Percentiles rank a stretch among this genome's conserved stretches.
These are phyloP conservation scores for Puccinia hordei DNA, from an alignment of 1,284 basidiomycete genomes.

Conservation along the genomic window DNA sequence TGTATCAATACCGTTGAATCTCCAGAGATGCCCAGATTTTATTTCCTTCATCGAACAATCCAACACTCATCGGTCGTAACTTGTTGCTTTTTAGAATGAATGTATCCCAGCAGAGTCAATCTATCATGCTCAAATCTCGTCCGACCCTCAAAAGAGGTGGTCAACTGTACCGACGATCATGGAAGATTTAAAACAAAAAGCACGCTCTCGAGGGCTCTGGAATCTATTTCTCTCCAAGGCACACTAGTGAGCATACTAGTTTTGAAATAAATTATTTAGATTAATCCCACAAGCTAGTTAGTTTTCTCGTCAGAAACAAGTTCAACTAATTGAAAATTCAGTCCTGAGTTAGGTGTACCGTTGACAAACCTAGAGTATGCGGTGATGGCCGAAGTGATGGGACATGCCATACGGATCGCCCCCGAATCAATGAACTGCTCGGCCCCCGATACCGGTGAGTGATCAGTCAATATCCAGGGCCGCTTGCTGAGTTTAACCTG, in stretches of 20 bases:
- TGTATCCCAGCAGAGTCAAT: constrained; percentile 76
- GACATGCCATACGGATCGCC: constrained; percentile 76
- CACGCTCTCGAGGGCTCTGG: constrained; percentile 86
- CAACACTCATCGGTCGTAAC: constrained; percentile 31
- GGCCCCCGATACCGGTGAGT: constrained; percentile 85
- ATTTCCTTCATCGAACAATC: not conserved
- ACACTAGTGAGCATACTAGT: constrained; percentile 71
- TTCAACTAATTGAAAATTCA: not conserved
- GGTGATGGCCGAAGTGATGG: constrained; percentile 92
- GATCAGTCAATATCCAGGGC: not conserved
- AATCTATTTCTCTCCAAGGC: constrained; percentile 93
- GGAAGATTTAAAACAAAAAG: constrained; percentile 82
- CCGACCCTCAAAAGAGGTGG: constrained; percentile 77
- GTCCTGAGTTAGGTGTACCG: constrained; percentile 72
- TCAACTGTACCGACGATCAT: constrained; percentile 77
- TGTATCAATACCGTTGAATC: not conserved
- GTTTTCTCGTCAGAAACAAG: not conserved
- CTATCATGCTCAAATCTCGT: constrained; percentile 79
- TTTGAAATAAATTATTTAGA: not conserved
- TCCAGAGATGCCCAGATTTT: too few relatives aligned
- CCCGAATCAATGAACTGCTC: constrained; percentile 87
- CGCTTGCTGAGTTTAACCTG: not conserved
- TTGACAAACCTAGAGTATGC: constrained; percentile 95
- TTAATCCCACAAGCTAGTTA: not conserved
- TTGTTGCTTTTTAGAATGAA: constrained; percentile 68